Conservation (phyloP, 495 filamentous ascomycete species). For the Penicillium pulvis region DNA sequence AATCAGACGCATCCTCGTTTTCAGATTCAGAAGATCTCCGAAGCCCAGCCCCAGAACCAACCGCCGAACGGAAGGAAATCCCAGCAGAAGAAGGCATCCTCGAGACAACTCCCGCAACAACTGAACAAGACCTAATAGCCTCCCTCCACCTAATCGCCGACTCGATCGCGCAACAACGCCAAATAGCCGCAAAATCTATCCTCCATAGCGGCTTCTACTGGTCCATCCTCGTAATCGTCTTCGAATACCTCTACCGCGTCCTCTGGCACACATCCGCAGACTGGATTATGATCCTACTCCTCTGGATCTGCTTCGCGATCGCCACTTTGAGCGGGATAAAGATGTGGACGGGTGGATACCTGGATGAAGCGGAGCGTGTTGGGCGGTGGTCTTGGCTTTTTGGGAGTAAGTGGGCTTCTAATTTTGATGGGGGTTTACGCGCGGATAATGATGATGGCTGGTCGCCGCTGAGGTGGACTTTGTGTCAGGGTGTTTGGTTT, state of each 20-base stretch:
- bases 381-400: constrained; percentile 49
- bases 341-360: constrained; percentile 46
- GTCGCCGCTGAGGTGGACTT: not conserved
- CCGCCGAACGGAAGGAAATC: not conserved
- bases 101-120: constrained; percentile 23
- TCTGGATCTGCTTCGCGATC: constrained; percentile 48
- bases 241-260: constrained; percentile 38
- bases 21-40: not conserved
- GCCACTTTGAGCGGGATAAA: constrained; percentile 42
- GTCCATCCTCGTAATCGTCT: constrained; percentile 31
- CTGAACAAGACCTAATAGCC: constrained; percentile 39
- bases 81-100: not conserved
- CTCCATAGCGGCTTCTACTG: constrained; percentile 54
- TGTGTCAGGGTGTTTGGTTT: not conserved
- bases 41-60: not conserved
- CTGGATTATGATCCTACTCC: constrained; percentile 20
- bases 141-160: constrained; percentile 57
- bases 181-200: constrained; percentile 52
- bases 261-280: constrained; percentile 41
- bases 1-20: not conserved
- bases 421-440: not conserved
- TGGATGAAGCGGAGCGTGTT: constrained; percentile 54
- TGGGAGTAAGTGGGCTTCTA: constrained; percentile 15
- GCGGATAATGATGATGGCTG: not conserved
- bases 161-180: constrained; percentile 65